phyloP scores from a whole-genome alignment of 2,329 filamentous ascomycete genomes.

The Aspergillus spinulosporus region DNA sequence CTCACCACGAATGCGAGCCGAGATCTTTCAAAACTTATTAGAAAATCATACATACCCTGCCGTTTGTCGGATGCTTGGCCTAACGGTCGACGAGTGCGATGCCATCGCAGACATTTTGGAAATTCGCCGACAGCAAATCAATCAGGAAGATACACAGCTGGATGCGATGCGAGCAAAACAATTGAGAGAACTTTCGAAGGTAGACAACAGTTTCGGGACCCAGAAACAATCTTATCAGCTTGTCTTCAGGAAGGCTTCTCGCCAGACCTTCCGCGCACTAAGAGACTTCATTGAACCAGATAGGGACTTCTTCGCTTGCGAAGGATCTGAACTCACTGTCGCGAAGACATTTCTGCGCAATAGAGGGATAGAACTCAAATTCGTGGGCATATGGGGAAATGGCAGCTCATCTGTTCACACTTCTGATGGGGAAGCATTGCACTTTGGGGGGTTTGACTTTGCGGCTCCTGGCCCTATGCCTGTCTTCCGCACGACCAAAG shows the following conservation, averaged over 20 bases:
- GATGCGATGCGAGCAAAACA: slow-evolving; percentile 39
- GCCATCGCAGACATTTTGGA: slow-evolving; percentile 21
- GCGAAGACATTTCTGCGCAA: slow-evolving; percentile 35
- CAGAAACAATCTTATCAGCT: slow-evolving; percentile 29
- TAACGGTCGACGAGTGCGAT: slow-evolving; percentile 26
- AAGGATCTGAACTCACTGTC: slow-evolving; percentile 31
- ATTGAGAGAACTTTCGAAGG: slow-evolving; percentile 30
- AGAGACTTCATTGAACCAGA: slow-evolving; percentile 18
- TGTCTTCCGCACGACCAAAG: not conserved
- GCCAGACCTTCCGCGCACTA: slow-evolving; percentile 20
- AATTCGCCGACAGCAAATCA: slow-evolving; percentile 29
- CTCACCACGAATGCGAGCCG: slow-evolving; percentile 32
- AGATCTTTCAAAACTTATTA: slow-evolving; percentile 39
- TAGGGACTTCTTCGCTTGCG: slow-evolving; percentile 35
- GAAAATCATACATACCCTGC: slow-evolving; percentile 23
- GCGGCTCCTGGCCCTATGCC: not conserved
- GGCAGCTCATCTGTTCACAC: slow-evolving; percentile 22
- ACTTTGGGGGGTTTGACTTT: not conserved
- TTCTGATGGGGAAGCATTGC: not conserved
- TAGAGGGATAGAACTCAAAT: slow-evolving; percentile 28
- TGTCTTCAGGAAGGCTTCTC: slow-evolving; percentile 30
- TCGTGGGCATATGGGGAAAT: slow-evolving; percentile 38
- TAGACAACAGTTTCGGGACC: slow-evolving; percentile 34
- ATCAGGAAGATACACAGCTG: slow-evolving; percentile 32
- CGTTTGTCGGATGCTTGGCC: slow-evolving; percentile 27